These are phyloP conservation scores for Ophioceras dolichostomum DNA, from an alignment of 2,329 filamentous ascomycete genomes.

Conservation along the genomic window DNA sequence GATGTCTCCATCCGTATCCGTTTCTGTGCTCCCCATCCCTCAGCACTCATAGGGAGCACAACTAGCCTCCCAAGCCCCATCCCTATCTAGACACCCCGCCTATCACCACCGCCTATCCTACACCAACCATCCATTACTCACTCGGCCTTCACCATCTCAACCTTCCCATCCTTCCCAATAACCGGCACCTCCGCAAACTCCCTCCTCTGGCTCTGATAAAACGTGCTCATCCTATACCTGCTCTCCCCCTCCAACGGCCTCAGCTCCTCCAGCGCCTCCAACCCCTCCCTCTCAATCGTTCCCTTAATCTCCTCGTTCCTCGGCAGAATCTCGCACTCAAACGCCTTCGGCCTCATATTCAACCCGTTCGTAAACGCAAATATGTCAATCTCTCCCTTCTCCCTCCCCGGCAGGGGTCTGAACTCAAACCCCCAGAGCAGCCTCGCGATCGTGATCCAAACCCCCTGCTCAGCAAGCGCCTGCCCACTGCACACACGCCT, in stretches of 20 bases:
- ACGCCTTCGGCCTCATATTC: slow-evolving; percentile 45
- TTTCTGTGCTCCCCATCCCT: too few species aligned
- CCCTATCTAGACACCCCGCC: too few species aligned
- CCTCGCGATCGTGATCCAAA: slow-evolving; percentile 44
- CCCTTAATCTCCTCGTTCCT: slow-evolving; percentile 32
- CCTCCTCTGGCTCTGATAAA: slow-evolving; percentile 24
- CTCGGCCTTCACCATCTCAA: slow-evolving; percentile 12
- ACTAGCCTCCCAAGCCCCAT: too few species aligned
- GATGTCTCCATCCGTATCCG: too few species aligned
- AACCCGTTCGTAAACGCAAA: slow-evolving; percentile 40
- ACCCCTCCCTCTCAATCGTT: slow-evolving; percentile 39
- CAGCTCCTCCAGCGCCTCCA: slow-evolving; percentile 36
- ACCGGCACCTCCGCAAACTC: slow-evolving; percentile 11
- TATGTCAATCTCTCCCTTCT: slow-evolving; percentile 43
- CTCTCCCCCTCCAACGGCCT: slow-evolving; percentile 41
- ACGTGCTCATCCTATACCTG: slow-evolving; percentile 43
- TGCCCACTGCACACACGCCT: slow-evolving; percentile 40
- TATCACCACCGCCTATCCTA: too few species aligned
- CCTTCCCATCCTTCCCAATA: slow-evolving; percentile 13
- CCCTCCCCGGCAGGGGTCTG: slow-evolving; percentile 44
- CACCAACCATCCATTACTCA: too few species aligned
- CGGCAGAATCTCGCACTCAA: slow-evolving; percentile 39
- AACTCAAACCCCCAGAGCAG: slow-evolving; percentile 26
- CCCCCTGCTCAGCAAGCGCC: slow-evolving; percentile 45
- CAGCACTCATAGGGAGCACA: too few species aligned